These are phyloP conservation scores for Wickerhamiella infanticola DNA, from an alignment of 1,139 yeast species.

Conservation along the genomic window DNA sequence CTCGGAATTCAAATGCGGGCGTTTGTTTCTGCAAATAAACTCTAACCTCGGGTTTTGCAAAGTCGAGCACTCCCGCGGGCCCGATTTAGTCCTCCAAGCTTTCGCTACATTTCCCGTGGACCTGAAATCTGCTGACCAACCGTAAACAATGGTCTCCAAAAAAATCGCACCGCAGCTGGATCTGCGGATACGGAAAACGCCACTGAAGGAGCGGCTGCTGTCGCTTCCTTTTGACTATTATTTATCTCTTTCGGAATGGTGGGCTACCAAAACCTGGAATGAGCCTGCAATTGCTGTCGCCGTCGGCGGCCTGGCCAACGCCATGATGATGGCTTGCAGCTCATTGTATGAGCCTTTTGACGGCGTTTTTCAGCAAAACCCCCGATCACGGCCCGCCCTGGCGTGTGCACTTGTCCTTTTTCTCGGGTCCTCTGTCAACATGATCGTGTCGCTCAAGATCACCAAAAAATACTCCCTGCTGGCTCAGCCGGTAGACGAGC, in stretches of 20 bases:
- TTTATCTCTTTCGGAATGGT: conserved; percentile 36
- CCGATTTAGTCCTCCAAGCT: not conserved
- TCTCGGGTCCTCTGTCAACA: not conserved
- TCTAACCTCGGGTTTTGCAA: not conserved
- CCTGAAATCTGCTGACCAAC: not conserved
- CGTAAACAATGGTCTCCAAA: not conserved
- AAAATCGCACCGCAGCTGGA: not conserved
- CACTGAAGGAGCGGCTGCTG: conserved; percentile 29
- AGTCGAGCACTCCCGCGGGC: not conserved
- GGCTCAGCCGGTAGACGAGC: not conserved
- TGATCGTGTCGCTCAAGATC: not conserved
- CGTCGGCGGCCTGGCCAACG: conserved; percentile 29
- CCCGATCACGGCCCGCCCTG: not conserved
- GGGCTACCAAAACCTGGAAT: conserved; percentile 54
- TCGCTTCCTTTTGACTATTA: conserved; percentile 45
- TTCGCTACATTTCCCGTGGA: not conserved
- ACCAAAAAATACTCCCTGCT: not conserved
- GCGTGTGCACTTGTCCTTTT: not conserved
- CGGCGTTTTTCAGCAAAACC: not conserved
- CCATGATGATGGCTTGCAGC: conserved; percentile 18
- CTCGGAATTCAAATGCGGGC: not conserved
- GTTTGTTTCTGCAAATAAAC: not conserved
- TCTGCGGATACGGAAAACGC: conserved; percentile 10
- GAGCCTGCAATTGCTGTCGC: conserved; percentile 35
- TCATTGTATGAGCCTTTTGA: conserved; percentile 5